phyloP scores from a whole-genome alignment of 2,329 filamentous ascomycete genomes.

The Alternaria tenuissima region DNA sequence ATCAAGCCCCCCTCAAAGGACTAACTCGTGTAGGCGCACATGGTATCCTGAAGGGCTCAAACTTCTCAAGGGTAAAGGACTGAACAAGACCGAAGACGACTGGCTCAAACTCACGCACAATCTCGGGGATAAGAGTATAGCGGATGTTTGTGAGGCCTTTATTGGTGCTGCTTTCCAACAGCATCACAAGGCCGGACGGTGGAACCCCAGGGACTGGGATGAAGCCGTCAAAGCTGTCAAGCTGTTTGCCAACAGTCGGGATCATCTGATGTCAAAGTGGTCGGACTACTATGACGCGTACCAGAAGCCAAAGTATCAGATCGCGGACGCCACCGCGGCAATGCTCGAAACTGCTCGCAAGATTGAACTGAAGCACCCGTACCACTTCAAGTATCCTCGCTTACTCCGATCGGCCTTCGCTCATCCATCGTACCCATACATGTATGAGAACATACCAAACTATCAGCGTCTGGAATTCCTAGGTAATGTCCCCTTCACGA shows the following conservation, averaged over 20 bases:
- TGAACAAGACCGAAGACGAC: constrained; percentile 58
- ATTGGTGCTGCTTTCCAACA: constrained; percentile 83
- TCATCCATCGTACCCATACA: constrained; percentile 81
- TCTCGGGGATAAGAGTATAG: constrained; percentile 87
- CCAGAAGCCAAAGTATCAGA: constrained; percentile 75
- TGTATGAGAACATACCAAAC: constrained; percentile 80
- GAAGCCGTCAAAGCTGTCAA: constrained; percentile 72
- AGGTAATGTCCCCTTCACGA: background rate
- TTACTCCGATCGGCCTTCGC: constrained; percentile 85
- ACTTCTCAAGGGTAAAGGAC: constrained; percentile 75
- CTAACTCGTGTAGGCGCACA: constrained; percentile 62
- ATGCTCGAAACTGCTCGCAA: constrained; percentile 73
- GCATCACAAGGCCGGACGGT: constrained; percentile 55
- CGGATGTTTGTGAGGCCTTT: constrained; percentile 92
- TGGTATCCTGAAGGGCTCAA: constrained; percentile 90
- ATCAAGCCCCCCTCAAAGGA: background rate
- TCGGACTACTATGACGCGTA: constrained; percentile 77
- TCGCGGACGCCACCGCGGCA: constrained; percentile 65
- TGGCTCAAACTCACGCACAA: constrained; percentile 63
- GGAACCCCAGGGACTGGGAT: constrained; percentile 61
- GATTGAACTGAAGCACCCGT: constrained; percentile 67
- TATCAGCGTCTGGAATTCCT: constrained; percentile 68
- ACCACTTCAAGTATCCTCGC: constrained; percentile 76
- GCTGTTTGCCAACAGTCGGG: constrained; percentile 71
- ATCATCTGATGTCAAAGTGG: constrained; percentile 75